Base-by-base conservation (phyloP, 257 asterid species). In the Nemophila menziesii region DNA sequence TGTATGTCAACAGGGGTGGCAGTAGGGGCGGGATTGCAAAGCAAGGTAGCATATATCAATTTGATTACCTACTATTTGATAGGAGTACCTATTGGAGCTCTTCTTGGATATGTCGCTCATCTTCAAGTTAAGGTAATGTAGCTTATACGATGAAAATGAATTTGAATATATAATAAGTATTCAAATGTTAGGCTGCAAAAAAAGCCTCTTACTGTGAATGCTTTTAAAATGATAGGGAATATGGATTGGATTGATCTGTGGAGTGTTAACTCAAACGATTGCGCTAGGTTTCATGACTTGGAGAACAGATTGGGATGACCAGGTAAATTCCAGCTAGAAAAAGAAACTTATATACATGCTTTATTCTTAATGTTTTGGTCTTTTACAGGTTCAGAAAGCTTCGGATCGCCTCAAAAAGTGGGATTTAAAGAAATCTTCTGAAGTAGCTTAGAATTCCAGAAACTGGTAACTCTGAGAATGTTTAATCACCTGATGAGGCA, bases 241-340 rank as follows among this genome's bases (percentile, higher is more conserved):
- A 62, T 85, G 96, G 93, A 71, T 81, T 13, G 96, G 96, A 23
- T 78, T 85, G 93, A 75, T 68, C 52, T 5, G 72, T 13, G 96
- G 93, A 27, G 16, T 85, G 48, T 46, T 73, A 9, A 27, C 65
- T 11, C 96, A 85, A 51, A 66, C 93, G 3, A 39, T 67, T 55
- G 79, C 92, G 12, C 76, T 85, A 2, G 58, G 87, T 67, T 73
- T 62, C 81, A 75, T 85, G 92, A 65, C 72, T 15, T 78, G 63
- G 75, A 80, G 61, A 55, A 85, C 96, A 24, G 70, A 85, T 39
- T 83, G 95, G 95, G 85, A 85, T 49, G 20, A 3, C 12, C 87
- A 79, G 65, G 86, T 74, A 13, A 70, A 23, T n/a, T 5, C 6
- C 43, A n/a, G n/a, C n/a, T n/a, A n/a, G n/a, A n/a, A n/a, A n/a